Evolutionary conservation across 2,329 filamentous ascomycete genomes (phyloP).

Genomic region (Aschersonia sp.): DNA sequence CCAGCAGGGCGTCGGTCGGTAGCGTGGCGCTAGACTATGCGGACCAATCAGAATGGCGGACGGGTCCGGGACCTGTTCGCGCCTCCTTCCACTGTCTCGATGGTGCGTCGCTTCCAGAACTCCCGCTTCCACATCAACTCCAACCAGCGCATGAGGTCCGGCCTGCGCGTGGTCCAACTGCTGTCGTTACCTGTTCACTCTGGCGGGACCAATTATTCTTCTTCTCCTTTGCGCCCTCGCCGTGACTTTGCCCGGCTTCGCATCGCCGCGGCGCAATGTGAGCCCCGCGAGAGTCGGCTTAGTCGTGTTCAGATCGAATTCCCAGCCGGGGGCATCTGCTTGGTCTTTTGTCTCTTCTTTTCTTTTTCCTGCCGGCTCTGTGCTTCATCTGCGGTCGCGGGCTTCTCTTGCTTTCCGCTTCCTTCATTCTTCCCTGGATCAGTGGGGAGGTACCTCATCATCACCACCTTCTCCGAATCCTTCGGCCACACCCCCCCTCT

Average conservation of each 20-base stretch:
- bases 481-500: too few species aligned
- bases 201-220: neutral
- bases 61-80: neutral
- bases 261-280: conserved; percentile 9
- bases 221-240: neutral
- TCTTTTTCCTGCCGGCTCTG: neutral
- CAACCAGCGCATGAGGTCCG: neutral
- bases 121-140: neutral
- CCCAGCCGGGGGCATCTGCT: conserved; percentile 1
- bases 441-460: too few species aligned
- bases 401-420: neutral
- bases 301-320: neutral
- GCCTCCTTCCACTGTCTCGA: neutral
- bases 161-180: neutral
- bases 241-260: neutral
- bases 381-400: too few species aligned
- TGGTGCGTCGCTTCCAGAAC: neutral
- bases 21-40: neutral
- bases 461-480: too few species aligned
- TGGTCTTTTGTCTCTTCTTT: neutral
- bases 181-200: neutral
- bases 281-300: conserved; percentile 4
- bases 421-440: neutral
- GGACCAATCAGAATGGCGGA: neutral
- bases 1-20: too few species aligned